A percentile compares a stretch with the other conserved stretches of the same genome.
Conservation (phyloP, 1,139 yeast genomes). For the Sugiyamaella paludigena region DNA sequence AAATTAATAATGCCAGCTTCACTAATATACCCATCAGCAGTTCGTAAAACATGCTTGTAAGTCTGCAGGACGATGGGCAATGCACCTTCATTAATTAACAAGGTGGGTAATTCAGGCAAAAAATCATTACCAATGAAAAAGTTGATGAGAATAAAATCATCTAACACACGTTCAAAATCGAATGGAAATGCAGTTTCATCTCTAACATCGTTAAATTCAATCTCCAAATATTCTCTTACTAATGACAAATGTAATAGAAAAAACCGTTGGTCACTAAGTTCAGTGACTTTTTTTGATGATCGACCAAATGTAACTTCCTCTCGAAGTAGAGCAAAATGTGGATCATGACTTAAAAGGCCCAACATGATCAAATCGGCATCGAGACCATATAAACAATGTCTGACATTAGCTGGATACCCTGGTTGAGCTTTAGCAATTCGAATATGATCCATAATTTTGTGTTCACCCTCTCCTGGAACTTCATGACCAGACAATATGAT, state of each 20-base stretch:
- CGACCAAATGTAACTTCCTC: slow-evolving; percentile 93
- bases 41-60: slow-evolving; percentile 74
- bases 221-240: slow-evolving; percentile 83
- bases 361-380: slow-evolving; percentile 98
- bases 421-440: slow-evolving; percentile 83
- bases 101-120: slow-evolving; percentile 94
- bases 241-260: slow-evolving; percentile 79
- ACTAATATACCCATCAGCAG: slow-evolving; percentile 80
- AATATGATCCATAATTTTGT: slow-evolving; percentile 92
- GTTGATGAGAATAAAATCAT: slow-evolving; percentile 88
- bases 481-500: slow-evolving; percentile 91
- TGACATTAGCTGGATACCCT: slow-evolving; percentile 81
- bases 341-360: slow-evolving; percentile 94
- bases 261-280: slow-evolving; percentile 74
- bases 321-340: slow-evolving; percentile 89
- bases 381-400: slow-evolving; percentile 92
- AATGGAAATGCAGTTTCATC: slow-evolving; percentile 62
- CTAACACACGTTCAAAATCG: slow-evolving; percentile 84
- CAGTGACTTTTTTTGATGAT: slow-evolving; percentile 48
- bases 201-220: slow-evolving; percentile 75
- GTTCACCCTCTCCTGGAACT: slow-evolving; percentile 99
- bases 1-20: slow-evolving; percentile 80
- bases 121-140: slow-evolving; percentile 98
- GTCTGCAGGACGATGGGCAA: slow-evolving; percentile 85
- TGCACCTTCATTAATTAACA: slow-evolving; percentile 93